Percentiles rank a stretch among this genome's conserved stretches.
Evolutionary conservation across 306 rosid species (phyloP).

Genomic region (Malus orientalis): DNA sequence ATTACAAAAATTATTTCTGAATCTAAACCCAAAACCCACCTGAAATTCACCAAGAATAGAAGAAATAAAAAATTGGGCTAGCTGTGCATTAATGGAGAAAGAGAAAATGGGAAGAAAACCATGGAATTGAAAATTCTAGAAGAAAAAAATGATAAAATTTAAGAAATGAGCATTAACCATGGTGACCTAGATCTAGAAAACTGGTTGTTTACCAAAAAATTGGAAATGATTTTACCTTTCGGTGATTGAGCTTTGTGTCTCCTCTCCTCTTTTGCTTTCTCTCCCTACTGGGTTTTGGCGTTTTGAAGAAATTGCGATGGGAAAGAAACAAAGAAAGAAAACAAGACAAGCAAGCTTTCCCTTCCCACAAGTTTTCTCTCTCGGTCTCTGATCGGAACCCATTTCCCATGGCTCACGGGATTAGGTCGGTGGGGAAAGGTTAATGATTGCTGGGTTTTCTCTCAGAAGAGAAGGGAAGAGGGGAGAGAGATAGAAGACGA

Average conservation of each 20-base stretch:
- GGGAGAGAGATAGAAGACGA: too few species aligned
- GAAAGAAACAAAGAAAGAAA: background rate
- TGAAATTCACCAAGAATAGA: background rate
- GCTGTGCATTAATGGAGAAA: background rate
- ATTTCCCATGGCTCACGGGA: too few species aligned
- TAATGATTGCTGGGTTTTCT: too few species aligned
- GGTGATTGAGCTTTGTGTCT: background rate
- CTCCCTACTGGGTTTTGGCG: background rate
- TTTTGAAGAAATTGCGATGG: background rate
- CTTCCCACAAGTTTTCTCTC: background rate
- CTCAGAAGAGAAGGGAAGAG: too few species aligned
- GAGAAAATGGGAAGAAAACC: background rate
- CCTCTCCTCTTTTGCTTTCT: background rate
- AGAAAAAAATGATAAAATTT: background rate
- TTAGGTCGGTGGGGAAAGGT: too few species aligned
- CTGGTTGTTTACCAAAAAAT: background rate
- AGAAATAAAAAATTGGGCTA: background rate
- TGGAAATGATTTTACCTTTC: background rate
- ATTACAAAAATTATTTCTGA: background rate
- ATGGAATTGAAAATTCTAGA: conserved; percentile 1
- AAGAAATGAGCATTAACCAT: background rate
- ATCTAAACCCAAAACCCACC: conserved; percentile 17
- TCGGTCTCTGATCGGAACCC: too few species aligned
- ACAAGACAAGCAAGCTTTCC: background rate
- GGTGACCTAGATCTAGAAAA: conserved; percentile 1